These are phyloP conservation scores for Seminavis robusta DNA, from an alignment of 108 stramenopile genomes.

Conservation along the genomic window DNA sequence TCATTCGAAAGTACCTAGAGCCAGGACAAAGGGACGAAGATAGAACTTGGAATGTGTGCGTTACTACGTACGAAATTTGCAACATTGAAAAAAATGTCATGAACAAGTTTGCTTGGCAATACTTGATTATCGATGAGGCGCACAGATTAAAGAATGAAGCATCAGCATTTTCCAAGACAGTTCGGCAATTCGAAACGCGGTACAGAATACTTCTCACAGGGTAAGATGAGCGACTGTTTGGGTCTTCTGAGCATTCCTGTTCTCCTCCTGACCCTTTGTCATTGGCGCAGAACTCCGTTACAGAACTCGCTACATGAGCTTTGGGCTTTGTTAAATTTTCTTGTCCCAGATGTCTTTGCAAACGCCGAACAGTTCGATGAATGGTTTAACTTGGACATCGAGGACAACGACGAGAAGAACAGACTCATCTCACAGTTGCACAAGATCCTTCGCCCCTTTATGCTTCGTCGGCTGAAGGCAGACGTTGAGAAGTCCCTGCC, in stretches of 20 bases:
- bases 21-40: slow-evolving; percentile 76
- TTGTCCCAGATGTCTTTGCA: slow-evolving; percentile 81
- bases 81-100: slow-evolving; percentile 86
- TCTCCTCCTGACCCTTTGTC: no score
- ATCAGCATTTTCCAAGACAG: slow-evolving; percentile 82
- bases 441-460: slow-evolving; percentile 97
- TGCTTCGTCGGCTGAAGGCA: slow-evolving; percentile 95
- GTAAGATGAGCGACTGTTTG: no score
- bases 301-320: slow-evolving; percentile 89
- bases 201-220: slow-evolving; percentile 96
- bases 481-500: slow-evolving; percentile 90
- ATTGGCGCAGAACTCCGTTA: slow-evolving; percentile 93
- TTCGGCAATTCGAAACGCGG: slow-evolving; percentile 84
- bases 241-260: no score
- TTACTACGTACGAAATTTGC: slow-evolving; percentile 98
- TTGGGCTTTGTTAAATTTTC: slow-evolving; percentile 94
- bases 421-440: slow-evolving; percentile 96
- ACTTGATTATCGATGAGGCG: slow-evolving; percentile 93
- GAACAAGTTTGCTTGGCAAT: slow-evolving; percentile 91
- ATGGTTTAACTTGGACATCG: slow-evolving; percentile 91
- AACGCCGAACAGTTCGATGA: slow-evolving; percentile 92
- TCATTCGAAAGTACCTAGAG: slow-evolving; percentile 31
- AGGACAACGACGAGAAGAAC: slow-evolving; percentile 86
- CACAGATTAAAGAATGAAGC: slow-evolving; percentile 96
- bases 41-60: slow-evolving; percentile 88